Conservation (phyloP, 345 rosid genomes). For the Brassica incana region DNA sequence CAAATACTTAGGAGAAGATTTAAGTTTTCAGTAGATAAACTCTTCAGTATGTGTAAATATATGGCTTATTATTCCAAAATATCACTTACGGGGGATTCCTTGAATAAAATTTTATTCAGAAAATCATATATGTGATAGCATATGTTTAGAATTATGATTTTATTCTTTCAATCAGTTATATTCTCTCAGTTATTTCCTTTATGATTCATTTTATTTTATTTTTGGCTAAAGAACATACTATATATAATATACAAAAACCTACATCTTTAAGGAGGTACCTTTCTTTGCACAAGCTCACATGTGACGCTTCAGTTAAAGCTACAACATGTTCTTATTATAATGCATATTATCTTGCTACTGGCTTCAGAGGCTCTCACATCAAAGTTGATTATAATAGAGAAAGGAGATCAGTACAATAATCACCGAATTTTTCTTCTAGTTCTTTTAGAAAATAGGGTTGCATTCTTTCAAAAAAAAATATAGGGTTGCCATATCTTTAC, state of each 20-base stretch:
- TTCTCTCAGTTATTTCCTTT: background rate
- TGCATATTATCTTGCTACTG: background rate
- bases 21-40: background rate
- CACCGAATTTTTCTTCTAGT: slow-evolving; percentile 1
- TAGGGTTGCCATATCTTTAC: background rate
- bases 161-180: background rate
- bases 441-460: background rate
- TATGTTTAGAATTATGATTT: background rate
- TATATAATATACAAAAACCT: background rate
- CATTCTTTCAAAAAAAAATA: no score
- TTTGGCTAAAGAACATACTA: background rate
- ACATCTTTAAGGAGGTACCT: slow-evolving; percentile 2
- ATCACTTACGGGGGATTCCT: background rate
- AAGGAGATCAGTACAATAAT: slow-evolving; percentile 12
- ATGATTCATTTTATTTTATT: background rate
- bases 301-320: slow-evolving; percentile 27
- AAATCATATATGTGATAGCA: background rate
- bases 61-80: background rate
- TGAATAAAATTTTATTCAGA: background rate
- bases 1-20: background rate
- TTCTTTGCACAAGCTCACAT: slow-evolving; percentile 27
- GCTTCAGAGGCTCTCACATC: background rate
- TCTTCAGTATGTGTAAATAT: background rate
- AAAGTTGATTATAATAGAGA: background rate
- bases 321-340: slow-evolving; percentile 12